These are phyloP conservation scores for Exophiala oligosperma DNA, from an alignment of 2,329 filamentous ascomycete species.

Conservation along the genomic window DNA sequence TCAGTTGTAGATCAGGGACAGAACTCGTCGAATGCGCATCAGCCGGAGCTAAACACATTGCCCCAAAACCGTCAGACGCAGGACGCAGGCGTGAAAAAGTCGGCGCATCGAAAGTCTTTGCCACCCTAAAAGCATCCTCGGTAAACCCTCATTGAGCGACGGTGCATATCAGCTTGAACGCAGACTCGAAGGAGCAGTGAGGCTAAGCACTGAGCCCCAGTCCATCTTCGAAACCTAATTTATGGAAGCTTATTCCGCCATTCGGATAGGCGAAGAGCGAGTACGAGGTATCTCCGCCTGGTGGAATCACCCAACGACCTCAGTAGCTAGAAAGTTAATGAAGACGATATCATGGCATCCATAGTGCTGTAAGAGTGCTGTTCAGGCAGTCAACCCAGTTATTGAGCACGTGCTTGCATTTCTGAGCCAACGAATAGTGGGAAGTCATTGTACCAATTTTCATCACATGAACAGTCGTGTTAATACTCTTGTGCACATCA, in stretches of 20 bases:
- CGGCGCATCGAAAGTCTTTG: conserved; percentile 1
- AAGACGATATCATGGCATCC: neutral
- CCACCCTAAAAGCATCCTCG: neutral
- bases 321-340: too few relatives aligned
- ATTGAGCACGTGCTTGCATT: too few relatives aligned
- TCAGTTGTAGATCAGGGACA: neutral
- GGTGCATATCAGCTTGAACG: neutral
- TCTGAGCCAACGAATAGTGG: too few relatives aligned
- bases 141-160: conserved; percentile 4
- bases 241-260: neutral
- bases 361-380: neutral
- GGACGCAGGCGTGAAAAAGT: neutral
- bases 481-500: too few relatives aligned
- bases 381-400: too few relatives aligned
- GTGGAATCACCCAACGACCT: neutral
- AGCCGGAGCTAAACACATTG: neutral
- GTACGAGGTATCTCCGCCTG: neutral
- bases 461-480: too few relatives aligned
- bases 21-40: neutral
- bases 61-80: neutral
- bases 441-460: too few relatives aligned
- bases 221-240: neutral
- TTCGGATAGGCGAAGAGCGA: neutral
- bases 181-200: neutral
- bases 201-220: neutral